Evolutionary conservation across 164 flowering plant genomes (phyloP).

Genomic region (Saururus chinensis): DNA sequence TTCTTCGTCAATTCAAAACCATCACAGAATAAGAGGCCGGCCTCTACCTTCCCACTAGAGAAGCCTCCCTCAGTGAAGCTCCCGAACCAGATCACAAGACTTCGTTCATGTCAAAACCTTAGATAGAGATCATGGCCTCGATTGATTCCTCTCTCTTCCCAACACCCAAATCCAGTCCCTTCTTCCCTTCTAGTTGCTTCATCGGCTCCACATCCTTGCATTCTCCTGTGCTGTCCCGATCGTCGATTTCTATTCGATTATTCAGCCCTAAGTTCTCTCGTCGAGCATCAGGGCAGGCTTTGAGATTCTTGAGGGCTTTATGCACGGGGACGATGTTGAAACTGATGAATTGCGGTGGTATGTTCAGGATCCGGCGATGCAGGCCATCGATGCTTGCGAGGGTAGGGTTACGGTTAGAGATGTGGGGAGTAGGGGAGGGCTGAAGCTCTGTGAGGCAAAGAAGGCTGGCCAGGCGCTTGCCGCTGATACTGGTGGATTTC

Average conservation of each 20-base stretch:
- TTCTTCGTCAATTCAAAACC: no score
- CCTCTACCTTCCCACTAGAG: no score
- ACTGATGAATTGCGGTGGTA: slow-evolving; percentile 60
- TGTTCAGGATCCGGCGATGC: slow-evolving; percentile 72
- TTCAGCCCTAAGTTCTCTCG: slow-evolving; percentile 14
- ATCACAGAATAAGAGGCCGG: no score
- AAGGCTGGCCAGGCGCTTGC: slow-evolving; percentile 89
- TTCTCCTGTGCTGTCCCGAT: background rate
- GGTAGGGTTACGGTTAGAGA: slow-evolving; percentile 89
- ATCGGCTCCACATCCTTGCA: slow-evolving; percentile 3
- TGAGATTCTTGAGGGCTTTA: slow-evolving; percentile 25
- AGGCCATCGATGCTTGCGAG: slow-evolving; percentile 71
- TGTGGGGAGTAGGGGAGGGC: slow-evolving; percentile 71
- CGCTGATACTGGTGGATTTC: slow-evolving; percentile 76
- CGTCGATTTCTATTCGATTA: background rate
- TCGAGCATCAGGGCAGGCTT: slow-evolving; percentile 22
- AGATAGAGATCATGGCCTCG: slow-evolving; percentile 28
- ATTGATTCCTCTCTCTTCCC: slow-evolving; percentile 31
- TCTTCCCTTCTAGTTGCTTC: no score
- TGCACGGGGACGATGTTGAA: slow-evolving; percentile 59
- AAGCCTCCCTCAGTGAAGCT: no score
- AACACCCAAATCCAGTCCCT: slow-evolving; percentile 5
- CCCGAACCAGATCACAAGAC: no score
- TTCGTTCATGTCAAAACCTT: no score
- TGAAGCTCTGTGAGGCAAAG: slow-evolving; percentile 68